These are phyloP conservation scores for Rhodamnia argentea DNA, from an alignment of 345 rosid species.

Conservation along the genomic window DNA sequence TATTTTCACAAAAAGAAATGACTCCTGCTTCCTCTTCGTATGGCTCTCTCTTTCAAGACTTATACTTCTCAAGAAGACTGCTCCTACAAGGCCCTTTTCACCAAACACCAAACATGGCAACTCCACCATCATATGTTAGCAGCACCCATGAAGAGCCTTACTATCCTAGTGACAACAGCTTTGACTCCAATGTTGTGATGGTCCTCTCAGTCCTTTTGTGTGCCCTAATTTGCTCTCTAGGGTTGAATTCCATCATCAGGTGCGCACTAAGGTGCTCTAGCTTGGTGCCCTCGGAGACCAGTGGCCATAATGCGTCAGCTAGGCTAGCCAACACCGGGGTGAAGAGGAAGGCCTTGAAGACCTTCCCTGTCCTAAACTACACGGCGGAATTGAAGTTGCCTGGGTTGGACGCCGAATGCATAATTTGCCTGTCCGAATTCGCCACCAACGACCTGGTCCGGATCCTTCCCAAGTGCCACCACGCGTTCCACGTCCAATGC, in stretches of 20 bases:
- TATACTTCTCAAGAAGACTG: constrained; percentile 40
- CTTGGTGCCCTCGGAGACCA: constrained; percentile 18
- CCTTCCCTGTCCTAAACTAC: constrained; percentile 56
- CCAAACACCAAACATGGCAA: constrained; percentile 1
- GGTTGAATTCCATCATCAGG: constrained; percentile 55
- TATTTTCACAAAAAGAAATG: background rate
- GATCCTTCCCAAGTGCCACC: constrained; percentile 76
- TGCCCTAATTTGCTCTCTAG: constrained; percentile 78
- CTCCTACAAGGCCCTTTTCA: constrained; percentile 12
- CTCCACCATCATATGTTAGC: constrained; percentile 24
- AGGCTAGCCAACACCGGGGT: constrained; percentile 65
- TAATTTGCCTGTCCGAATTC: constrained; percentile 71
- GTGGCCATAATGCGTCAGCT: constrained; percentile 6
- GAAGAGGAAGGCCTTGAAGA: constrained; percentile 57
- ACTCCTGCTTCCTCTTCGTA: constrained; percentile 8
- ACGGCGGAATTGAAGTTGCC: constrained; percentile 39
- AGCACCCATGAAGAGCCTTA: constrained; percentile 4
- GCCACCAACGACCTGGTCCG: constrained; percentile 45
- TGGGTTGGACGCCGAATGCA: constrained; percentile 52
- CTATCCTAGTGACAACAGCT: constrained; percentile 20
- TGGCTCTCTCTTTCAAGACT: constrained; percentile 5
- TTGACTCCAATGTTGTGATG: constrained; percentile 71
- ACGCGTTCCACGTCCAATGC: constrained; percentile 72
- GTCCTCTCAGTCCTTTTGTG: constrained; percentile 74
- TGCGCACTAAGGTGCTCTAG: constrained; percentile 56